Conservation (phyloP, 2,329 filamentous ascomycete species). For the Calcarisporium arbuscula region DNA sequence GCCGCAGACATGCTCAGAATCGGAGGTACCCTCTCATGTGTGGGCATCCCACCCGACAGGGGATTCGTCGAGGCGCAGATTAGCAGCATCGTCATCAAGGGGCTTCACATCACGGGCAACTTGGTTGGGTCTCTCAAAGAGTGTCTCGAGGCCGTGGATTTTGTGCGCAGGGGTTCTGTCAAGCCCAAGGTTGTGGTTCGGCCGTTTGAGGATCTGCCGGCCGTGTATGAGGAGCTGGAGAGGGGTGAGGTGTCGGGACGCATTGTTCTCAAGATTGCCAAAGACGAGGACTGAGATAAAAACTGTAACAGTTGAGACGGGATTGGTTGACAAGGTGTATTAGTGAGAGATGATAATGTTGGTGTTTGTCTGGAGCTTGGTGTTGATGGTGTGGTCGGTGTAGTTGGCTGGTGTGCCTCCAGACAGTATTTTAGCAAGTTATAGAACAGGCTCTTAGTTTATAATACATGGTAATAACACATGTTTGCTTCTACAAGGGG, state of each 20-base stretch:
- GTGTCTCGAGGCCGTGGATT: slow-evolving; percentile 11
- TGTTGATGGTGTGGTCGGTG: too few species aligned
- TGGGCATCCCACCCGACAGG: slow-evolving; percentile 11
- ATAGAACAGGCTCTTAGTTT: too few species aligned
- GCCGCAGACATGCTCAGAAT: slow-evolving; percentile 12
- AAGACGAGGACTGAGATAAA: too few species aligned
- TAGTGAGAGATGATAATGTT: too few species aligned
- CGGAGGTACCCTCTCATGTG: slow-evolving; percentile 10
- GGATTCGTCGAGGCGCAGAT: slow-evolving; percentile 11
- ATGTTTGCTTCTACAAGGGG: too few species aligned
- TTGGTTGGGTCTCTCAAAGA: slow-evolving; percentile 14
- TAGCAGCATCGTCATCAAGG: slow-evolving; percentile 11
- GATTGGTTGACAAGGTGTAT: too few species aligned
- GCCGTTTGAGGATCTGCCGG: slow-evolving; percentile 10
- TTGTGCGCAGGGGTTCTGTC: slow-evolving; percentile 11
- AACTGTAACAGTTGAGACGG: too few species aligned
- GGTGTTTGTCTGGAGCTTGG: too few species aligned
- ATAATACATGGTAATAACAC: too few species aligned
- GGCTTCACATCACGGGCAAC: slow-evolving; percentile 11
- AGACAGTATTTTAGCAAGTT: too few species aligned
- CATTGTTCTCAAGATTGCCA: slow-evolving; percentile 13
- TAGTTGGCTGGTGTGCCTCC: too few species aligned
- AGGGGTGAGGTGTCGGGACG: slow-evolving; percentile 9
- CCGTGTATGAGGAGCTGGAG: slow-evolving; percentile 10
- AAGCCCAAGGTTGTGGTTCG: slow-evolving; percentile 9